Percentiles rank a stretch among this genome's conserved stretches.
Evolutionary conservation across 257 asterid species (phyloP).

Genomic region (Solanum pimpinellifolium): DNA sequence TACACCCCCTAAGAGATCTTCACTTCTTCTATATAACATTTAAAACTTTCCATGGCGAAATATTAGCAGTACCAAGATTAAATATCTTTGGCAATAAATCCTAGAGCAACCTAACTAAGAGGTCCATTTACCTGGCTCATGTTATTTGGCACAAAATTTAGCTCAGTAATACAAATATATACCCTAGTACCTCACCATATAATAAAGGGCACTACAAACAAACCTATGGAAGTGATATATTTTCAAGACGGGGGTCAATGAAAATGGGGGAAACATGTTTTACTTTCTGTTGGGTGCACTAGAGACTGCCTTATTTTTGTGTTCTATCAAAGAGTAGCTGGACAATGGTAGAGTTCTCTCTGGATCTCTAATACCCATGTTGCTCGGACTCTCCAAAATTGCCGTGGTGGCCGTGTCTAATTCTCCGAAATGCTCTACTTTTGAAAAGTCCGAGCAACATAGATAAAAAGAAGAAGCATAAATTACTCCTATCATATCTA

Average conservation of each 20-base stretch:
- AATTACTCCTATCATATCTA: neutral
- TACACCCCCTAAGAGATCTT: neutral
- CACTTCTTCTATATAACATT: neutral
- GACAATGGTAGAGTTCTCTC: neutral
- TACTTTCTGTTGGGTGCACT: neutral
- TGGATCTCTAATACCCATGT: neutral
- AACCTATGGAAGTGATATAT: neutral
- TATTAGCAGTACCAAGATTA: neutral
- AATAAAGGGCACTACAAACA: neutral
- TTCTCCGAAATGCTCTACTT: neutral
- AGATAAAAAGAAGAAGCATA: neutral
- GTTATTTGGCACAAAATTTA: neutral
- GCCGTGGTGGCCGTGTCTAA: neutral
- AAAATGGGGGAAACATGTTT: neutral
- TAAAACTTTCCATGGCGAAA: neutral
- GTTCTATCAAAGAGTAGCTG: neutral
- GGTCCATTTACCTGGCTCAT: neutral
- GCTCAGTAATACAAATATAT: neutral
- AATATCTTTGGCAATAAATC: neutral
- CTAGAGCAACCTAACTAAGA: neutral
- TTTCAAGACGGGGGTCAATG: neutral
- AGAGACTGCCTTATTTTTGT: neutral
- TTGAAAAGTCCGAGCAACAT: neutral
- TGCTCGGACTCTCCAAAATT: neutral
- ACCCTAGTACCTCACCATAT: neutral